Base-by-base conservation (phyloP, 2,329 filamentous ascomycete genomes). In the Fusarium azukiicola region DNA sequence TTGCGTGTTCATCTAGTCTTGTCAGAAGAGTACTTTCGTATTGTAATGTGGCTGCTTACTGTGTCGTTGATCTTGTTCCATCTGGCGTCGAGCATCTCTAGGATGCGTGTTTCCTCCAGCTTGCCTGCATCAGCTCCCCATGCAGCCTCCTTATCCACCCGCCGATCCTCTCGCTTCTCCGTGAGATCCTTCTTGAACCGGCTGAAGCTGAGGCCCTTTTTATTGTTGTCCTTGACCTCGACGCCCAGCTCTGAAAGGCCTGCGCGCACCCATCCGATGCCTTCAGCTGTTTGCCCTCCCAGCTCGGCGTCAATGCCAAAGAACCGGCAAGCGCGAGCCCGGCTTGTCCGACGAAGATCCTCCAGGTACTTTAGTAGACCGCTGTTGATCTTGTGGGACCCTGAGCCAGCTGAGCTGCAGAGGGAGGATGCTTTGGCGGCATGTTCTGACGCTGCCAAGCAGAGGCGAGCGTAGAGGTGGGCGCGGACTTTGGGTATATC, bases 11-110 rank as follows among this genome's bases (percentile, higher is more conserved):
- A 98, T 95, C 94, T 97, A 76, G 1, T 16, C 17, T 42, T 27
- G 19, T 77, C 72, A 82, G 78, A 74, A 49, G 27, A 69, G 47
- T 42, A 44, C 5, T 9, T 6, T 3, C 4, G 3, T 16, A 10
- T 50, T 2, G 0, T n/a, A 13, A 6, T 10, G 14, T 4, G 3
- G 7, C 5, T 10, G 78, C 93, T 88, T 88, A 98, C 96, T 23
- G 96, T 98, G 86, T 99, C 96, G 84, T 99, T 99, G 87, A 97
- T 94, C 88, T 97, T 98, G 76, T 93, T 94, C 97, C 98, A 99
- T 85, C 98, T 99, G 49, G 91, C 92, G 81, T 98, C 93, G 46
- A 99, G 89, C 94, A 98, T 96, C 82, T 98, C 96, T 68, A 99
- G 91, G 5, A 99, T 95, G 71, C 97, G 92, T 4, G 92, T 94